phyloP scores from a whole-genome alignment of 441 rosid species.

The Lepidium campestre region DNA sequence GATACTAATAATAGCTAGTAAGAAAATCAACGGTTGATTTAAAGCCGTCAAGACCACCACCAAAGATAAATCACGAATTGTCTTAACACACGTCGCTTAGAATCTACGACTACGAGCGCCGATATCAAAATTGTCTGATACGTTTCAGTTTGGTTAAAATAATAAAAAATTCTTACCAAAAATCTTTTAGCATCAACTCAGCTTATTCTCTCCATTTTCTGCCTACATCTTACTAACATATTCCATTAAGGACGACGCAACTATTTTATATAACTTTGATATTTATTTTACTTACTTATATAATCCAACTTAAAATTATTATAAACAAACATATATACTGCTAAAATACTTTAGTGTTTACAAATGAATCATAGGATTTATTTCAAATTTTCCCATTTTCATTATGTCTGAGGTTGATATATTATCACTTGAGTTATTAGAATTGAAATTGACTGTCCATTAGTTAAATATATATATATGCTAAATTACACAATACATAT shows the following conservation, averaged over 20 bases:
- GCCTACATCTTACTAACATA: conserved; percentile 10
- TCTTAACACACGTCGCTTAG: conserved; percentile 22
- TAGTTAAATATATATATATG: too few species aligned
- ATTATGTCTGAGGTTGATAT: not conserved
- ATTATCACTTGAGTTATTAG: not conserved
- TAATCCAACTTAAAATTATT: not conserved
- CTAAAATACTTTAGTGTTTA: not conserved
- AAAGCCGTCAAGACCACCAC: not conserved
- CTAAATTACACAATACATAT: too few species aligned
- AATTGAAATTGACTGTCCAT: not conserved
- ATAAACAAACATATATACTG: not conserved
- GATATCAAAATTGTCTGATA: conserved; percentile 1
- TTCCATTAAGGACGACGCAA: not conserved
- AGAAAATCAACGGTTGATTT: not conserved
- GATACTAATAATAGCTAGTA: not conserved
- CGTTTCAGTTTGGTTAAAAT: conserved; percentile 3
- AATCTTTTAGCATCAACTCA: conserved; percentile 9
- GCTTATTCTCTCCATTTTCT: conserved; percentile 15
- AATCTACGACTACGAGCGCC: conserved; percentile 16
- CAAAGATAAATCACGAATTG: not conserved
- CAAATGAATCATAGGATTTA: not conserved
- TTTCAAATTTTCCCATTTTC: not conserved
- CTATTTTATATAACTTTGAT: not conserved
- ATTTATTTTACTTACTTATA: not conserved
- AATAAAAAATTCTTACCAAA: not conserved